These are phyloP conservation scores for Fraxinus cuspidata DNA, from an alignment of 257 asterid species.

Conservation along the genomic window DNA sequence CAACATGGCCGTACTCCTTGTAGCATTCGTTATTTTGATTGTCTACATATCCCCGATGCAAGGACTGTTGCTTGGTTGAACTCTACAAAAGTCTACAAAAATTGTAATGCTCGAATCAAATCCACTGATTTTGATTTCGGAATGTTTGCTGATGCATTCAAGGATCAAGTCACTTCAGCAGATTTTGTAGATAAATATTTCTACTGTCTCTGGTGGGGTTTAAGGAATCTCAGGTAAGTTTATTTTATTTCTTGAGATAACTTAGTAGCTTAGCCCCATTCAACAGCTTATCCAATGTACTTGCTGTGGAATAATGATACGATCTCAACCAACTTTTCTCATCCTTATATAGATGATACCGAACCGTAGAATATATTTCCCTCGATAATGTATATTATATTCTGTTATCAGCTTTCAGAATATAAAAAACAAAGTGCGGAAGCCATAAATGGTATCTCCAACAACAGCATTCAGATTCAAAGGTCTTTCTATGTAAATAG, in stretches of 20 bases:
- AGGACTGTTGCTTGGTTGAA: constrained; percentile 46
- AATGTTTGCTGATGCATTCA: constrained; percentile 59
- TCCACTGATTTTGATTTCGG: constrained; percentile 55
- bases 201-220: constrained; percentile 90
- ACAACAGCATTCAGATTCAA: not conserved
- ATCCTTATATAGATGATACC: not conserved
- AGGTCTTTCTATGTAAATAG: not conserved
- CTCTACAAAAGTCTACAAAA: constrained; percentile 42
- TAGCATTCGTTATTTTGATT: constrained; percentile 48
- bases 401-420: not conserved
- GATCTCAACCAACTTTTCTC: not conserved
- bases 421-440: not conserved
- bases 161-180: constrained; percentile 59
- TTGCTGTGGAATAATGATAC: not conserved
- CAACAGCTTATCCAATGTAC: not conserved
- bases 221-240: constrained; percentile 64
- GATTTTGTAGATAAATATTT: constrained; percentile 56
- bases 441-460: not conserved
- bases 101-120: constrained; percentile 40
- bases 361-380: not conserved
- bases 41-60: constrained; percentile 23
- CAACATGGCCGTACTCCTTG: constrained; percentile 30
- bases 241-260: not conserved
- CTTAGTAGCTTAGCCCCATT: not conserved
- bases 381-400: not conserved